Percentiles rank a stretch among this genome's conserved stretches.
Evolutionary conservation across 1,139 yeast species (phyloP).

Genomic region (Groenewaldozyma sp.): DNA sequence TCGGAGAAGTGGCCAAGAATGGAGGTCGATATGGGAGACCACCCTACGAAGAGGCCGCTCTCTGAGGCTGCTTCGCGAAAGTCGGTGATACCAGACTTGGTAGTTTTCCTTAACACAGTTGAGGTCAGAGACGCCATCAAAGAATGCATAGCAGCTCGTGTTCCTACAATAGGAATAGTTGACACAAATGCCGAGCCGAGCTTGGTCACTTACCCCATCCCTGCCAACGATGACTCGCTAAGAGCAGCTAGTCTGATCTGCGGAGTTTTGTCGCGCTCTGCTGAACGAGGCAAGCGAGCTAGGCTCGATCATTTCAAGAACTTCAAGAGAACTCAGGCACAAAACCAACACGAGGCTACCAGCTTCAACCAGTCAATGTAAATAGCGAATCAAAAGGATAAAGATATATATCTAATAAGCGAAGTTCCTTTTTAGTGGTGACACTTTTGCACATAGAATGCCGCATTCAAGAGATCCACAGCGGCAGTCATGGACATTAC

Average conservation of each 20-base stretch:
- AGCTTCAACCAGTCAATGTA: conserved; percentile 6
- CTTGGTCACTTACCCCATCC: conserved; percentile 84
- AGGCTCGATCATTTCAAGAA: conserved; percentile 38
- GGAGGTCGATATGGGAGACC: conserved; percentile 61
- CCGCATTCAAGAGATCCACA: conserved; percentile 1
- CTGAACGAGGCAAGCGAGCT: conserved; percentile 59
- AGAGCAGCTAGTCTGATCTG: conserved; percentile 70
- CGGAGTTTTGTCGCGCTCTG: conserved; percentile 82
- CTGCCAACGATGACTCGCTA: conserved; percentile 90
- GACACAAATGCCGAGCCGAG: conserved; percentile 93
- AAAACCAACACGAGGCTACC: background rate
- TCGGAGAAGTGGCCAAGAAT: conserved; percentile 48
- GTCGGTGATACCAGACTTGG: conserved; percentile 73
- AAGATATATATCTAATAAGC: background rate
- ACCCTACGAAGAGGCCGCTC: conserved; percentile 49
- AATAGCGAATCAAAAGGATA: conserved; percentile 4
- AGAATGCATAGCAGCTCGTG: conserved; percentile 74
- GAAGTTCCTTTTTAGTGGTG: background rate
- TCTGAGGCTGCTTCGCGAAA: conserved; percentile 30
- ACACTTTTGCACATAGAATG: background rate
- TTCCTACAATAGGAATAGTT: conserved; percentile 89
- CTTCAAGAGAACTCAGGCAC: conserved; percentile 4
- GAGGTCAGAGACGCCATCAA: conserved; percentile 74
- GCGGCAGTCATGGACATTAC: conserved; percentile 1
- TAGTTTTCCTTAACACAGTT: conserved; percentile 78